A percentile compares a stretch with the other conserved stretches of the same genome.
phyloP scores from a whole-genome alignment of 1,284 basidiomycete species.

The Stereum hirsutum region DNA sequence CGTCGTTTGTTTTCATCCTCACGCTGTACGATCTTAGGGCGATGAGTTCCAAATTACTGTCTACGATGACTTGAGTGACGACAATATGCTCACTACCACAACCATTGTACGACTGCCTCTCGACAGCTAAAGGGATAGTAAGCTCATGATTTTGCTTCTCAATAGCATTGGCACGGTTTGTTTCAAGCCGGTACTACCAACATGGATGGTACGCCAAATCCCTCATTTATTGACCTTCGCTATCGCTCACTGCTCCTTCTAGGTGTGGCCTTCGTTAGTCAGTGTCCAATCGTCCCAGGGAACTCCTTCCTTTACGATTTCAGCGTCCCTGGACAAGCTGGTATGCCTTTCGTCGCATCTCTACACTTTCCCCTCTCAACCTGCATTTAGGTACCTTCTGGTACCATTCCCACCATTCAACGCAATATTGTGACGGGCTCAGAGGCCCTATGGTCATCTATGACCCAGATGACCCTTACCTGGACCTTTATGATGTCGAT shows the following conservation, averaged over 20 bases:
- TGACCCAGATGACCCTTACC: conserved; percentile 4
- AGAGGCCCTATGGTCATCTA: conserved; percentile 13
- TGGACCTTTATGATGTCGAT: conserved; percentile 3
- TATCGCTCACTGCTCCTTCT: too few species aligned
- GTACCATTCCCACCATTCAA: conserved; percentile 23
- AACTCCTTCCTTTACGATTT: conserved; percentile 29
- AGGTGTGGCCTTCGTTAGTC: conserved; percentile 23
- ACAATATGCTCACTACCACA: conserved; percentile 24
- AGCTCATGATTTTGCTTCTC: background rate
- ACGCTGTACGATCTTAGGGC: conserved; percentile 8
- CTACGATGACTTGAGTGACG: conserved; percentile 21
- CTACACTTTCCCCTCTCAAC: too few species aligned
- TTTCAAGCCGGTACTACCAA: conserved; percentile 18
- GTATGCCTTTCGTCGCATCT: too few species aligned
- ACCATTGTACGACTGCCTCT: conserved; percentile 15
- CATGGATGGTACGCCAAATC: conserved; percentile 19
- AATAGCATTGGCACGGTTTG: conserved; percentile 23
- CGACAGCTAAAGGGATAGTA: background rate
- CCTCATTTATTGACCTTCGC: too few species aligned
- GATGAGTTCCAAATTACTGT: conserved; percentile 23
- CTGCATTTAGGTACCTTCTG: conserved; percentile 29
- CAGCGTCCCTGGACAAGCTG: conserved; percentile 15
- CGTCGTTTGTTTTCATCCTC: background rate
- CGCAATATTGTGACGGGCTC: conserved; percentile 24
- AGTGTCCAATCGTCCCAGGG: conserved; percentile 37